Conservation (phyloP, 2,329 filamentous ascomycete species). For the Exophiala calicioides region DNA sequence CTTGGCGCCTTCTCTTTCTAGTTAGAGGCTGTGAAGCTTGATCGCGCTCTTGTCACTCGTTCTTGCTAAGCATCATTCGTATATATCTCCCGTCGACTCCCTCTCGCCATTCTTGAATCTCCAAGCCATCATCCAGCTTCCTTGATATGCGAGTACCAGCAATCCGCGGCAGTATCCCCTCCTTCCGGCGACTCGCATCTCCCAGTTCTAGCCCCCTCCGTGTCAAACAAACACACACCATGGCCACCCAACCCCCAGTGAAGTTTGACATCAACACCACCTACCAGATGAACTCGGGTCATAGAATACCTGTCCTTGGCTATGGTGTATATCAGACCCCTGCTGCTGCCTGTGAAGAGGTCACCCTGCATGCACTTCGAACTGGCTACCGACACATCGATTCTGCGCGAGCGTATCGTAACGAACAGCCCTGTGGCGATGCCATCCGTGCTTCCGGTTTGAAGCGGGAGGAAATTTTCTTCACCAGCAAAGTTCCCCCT, state of each 20-base stretch:
- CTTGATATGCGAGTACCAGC: neutral
- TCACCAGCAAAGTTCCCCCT: conserved; percentile 62
- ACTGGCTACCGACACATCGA: conserved; percentile 63
- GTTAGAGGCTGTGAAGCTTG: no score
- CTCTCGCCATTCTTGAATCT: no score
- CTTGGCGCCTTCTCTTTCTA: no score
- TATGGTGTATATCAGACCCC: conserved; percentile 52
- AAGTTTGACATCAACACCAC: conserved; percentile 34
- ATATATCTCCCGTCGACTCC: no score
- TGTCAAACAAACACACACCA: conserved; percentile 12
- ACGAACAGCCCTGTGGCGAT: conserved; percentile 56
- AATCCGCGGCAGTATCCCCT: neutral
- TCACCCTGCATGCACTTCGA: conserved; percentile 58
- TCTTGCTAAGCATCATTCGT: no score
- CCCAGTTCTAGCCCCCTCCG: neutral
- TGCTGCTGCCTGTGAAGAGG: conserved; percentile 57
- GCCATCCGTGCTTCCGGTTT: conserved; percentile 56
- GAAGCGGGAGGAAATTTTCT: conserved; percentile 60
- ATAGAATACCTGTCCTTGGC: conserved; percentile 43
- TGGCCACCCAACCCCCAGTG: conserved; percentile 18
- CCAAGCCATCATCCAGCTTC: neutral
- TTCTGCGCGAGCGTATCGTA: conserved; percentile 59
- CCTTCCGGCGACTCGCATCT: neutral
- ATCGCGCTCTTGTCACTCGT: no score
- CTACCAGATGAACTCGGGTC: conserved; percentile 42